These are phyloP conservation scores for Abrus precatorius DNA, from an alignment of 306 rosid genomes.

Conservation along the genomic window DNA sequence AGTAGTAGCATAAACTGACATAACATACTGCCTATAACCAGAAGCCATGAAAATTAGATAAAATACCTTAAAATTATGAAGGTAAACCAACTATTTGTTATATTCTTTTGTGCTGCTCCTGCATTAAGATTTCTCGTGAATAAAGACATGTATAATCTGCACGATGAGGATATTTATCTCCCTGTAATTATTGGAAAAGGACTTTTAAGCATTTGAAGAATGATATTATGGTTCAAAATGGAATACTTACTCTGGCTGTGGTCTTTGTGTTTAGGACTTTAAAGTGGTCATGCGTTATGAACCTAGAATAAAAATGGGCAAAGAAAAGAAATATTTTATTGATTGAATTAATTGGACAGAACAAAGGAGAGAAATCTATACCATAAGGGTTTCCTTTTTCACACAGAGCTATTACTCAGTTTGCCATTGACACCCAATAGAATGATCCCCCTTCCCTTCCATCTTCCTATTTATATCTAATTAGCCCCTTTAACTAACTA, in stretches of 20 bases:
- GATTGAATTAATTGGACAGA: neutral
- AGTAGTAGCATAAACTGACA: neutral
- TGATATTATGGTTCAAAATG: neutral
- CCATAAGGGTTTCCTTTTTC: neutral
- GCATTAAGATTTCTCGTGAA: neutral
- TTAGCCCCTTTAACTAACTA: neutral
- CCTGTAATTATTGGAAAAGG: neutral
- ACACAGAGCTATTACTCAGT: neutral
- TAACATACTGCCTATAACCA: neutral
- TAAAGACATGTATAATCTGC: neutral
- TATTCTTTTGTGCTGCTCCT: neutral
- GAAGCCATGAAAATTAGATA: neutral
- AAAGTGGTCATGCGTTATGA: neutral
- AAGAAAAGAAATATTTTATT: neutral
- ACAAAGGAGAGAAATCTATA: neutral
- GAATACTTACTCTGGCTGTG: conserved; percentile 8
- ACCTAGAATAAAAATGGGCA: neutral
- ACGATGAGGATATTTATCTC: conserved; percentile 18
- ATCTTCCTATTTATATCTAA: conserved; percentile 3
- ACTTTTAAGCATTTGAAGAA: neutral
- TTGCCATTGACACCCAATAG: neutral
- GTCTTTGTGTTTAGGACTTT: neutral
- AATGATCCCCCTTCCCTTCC: neutral
- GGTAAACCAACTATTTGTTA: neutral
- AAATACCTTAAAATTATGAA: neutral